Evolutionary conservation across 345 rosid species (phyloP).

Genomic region (Euphorbia peplus): DNA sequence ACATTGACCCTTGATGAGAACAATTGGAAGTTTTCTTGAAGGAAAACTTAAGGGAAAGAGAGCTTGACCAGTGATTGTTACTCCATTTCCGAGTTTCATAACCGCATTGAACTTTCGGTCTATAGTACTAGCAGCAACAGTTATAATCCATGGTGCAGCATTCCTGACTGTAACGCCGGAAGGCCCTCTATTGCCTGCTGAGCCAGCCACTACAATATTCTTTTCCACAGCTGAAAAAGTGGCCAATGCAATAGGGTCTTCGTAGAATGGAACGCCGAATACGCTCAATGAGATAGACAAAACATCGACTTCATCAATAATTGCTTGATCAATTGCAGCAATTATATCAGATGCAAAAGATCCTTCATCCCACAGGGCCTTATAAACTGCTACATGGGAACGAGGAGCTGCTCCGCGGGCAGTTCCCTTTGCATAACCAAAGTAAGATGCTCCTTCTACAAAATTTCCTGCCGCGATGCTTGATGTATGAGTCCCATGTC

Average conservation of each 20-base stretch:
- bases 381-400: conserved; percentile 28
- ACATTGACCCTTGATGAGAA: conserved; percentile 34
- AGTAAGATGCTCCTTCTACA: conserved; percentile 28
- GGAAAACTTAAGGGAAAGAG: conserved; percentile 23
- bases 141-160: conserved; percentile 39
- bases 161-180: conserved; percentile 19
- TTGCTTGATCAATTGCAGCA: conserved; percentile 26
- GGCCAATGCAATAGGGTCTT: conserved; percentile 33
- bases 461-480: conserved; percentile 31
- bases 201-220: conserved; percentile 20
- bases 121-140: conserved; percentile 32
- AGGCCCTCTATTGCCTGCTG: conserved; percentile 28
- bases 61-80: conserved; percentile 18
- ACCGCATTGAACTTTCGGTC: conserved; percentile 35
- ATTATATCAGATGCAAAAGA: conserved; percentile 22
- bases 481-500: conserved; percentile 36
- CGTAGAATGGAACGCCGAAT: conserved; percentile 11
- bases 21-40: conserved; percentile 21
- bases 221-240: conserved; percentile 35
- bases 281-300: conserved; percentile 23
- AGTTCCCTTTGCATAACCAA: conserved; percentile 28
- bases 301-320: conserved; percentile 19
- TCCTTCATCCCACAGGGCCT: conserved; percentile 28
- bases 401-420: conserved; percentile 27
- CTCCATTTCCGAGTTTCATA: conserved; percentile 29